These are phyloP conservation scores for Wickerhamomyces chaumierensis DNA, from an alignment of 805 yeast species.

Conservation along the genomic window DNA sequence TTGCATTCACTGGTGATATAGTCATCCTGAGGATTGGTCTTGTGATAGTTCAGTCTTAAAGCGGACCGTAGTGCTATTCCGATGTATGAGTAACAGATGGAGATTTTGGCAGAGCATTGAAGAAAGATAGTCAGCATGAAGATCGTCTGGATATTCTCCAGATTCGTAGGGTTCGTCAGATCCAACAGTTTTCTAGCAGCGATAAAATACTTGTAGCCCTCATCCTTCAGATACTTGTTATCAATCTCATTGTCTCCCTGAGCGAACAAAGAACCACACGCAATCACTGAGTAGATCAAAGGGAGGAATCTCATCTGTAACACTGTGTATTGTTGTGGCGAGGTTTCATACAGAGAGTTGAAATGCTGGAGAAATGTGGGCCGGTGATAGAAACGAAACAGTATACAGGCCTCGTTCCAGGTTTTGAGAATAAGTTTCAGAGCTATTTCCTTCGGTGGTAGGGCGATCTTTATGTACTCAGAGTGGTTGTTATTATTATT, in stretches of 20 bases:
- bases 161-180: constrained; percentile 75
- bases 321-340: constrained; percentile 64
- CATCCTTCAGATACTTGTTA: constrained; percentile 32
- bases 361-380: constrained; percentile 71
- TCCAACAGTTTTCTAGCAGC: constrained; percentile 81
- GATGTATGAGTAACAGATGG: constrained; percentile 84
- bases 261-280: constrained; percentile 74
- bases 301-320: constrained; percentile 76
- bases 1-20: constrained; percentile 76
- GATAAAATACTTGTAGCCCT: constrained; percentile 74
- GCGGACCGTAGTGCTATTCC: constrained; percentile 86
- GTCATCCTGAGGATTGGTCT: constrained; percentile 34
- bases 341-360: constrained; percentile 66
- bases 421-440: constrained; percentile 62
- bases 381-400: constrained; percentile 78
- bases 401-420: constrained; percentile 79
- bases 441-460: constrained; percentile 73
- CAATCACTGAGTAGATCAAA: constrained; percentile 71
- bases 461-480: constrained; percentile 37
- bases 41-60: constrained; percentile 74
- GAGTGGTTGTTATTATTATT: constrained; percentile 13
- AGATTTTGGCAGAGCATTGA: constrained; percentile 81
- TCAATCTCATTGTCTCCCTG: constrained; percentile 22
- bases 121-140: constrained; percentile 78
- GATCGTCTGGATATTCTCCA: constrained; percentile 74